Conservation (phyloP, 805 yeast species). For the Metschnikowia continentalis region DNA sequence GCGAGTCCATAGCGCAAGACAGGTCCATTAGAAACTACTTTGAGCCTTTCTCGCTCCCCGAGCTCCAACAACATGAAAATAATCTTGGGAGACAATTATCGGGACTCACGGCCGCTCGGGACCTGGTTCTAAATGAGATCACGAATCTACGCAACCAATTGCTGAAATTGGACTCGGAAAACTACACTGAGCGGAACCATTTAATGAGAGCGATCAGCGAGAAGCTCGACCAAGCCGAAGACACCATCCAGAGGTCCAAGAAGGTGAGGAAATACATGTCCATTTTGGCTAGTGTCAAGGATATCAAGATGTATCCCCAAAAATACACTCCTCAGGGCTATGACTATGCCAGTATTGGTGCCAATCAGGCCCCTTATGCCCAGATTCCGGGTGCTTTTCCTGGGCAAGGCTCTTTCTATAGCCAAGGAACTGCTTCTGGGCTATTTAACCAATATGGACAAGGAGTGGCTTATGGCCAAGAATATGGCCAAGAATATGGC, state of each 20-base stretch:
- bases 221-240: slow-evolving; percentile 6
- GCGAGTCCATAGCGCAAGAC: slow-evolving; percentile 3
- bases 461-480: not conserved
- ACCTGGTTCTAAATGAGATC: slow-evolving; percentile 3
- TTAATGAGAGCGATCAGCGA: slow-evolving; percentile 5
- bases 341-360: not conserved
- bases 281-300: slow-evolving; percentile 10
- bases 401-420: not conserved
- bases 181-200: not conserved
- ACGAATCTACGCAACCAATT: slow-evolving; percentile 2
- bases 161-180: slow-evolving; percentile 6
- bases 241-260: slow-evolving; percentile 4
- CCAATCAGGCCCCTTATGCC: not conserved
- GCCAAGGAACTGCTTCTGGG: not conserved
- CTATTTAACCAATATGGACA: not conserved
- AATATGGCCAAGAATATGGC: not conserved
- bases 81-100: slow-evolving; percentile 9
- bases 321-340: not conserved
- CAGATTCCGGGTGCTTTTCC: not conserved
- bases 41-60: slow-evolving; percentile 7
- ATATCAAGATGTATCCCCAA: slow-evolving; percentile 3
- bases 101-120: slow-evolving; percentile 5
- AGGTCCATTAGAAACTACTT: slow-evolving; percentile 7
- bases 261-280: slow-evolving; percentile 9
- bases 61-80: slow-evolving; percentile 9